These are phyloP conservation scores for Hibiscus trionum DNA, from an alignment of 345 rosid genomes.

Conservation along the genomic window DNA sequence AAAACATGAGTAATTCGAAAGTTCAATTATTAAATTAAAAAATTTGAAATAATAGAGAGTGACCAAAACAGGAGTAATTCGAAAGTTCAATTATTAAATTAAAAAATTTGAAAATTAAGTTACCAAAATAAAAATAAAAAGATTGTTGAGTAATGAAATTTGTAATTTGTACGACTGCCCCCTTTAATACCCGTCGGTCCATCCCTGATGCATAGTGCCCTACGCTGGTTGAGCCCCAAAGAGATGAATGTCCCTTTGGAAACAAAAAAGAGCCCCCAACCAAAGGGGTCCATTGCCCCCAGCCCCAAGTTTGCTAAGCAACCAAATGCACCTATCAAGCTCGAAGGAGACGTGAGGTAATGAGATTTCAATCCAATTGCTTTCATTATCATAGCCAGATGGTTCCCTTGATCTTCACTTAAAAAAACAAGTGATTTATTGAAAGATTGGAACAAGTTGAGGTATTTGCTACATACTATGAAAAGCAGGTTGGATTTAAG, in stretches of 20 bases:
- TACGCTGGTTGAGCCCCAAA: not conserved
- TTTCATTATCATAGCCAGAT: slow-evolving; percentile 1
- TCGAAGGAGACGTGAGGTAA: not conserved
- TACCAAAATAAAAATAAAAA: too few relatives aligned
- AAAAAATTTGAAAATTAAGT: too few relatives aligned
- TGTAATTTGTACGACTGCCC: too few relatives aligned
- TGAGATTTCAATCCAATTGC: not conserved
- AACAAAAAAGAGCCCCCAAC: not conserved
- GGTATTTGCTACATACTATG: not conserved
- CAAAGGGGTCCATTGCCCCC: not conserved
- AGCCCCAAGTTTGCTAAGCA: not conserved
- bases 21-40: too few relatives aligned
- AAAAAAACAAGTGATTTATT: not conserved
- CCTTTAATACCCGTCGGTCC: too few relatives aligned
- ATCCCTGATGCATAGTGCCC: too few relatives aligned
- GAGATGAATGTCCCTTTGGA: not conserved
- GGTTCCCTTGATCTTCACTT: not conserved
- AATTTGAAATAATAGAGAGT: too few relatives aligned
- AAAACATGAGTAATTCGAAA: too few relatives aligned
- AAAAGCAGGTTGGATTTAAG: not conserved
- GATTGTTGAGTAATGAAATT: too few relatives aligned
- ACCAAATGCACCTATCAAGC: not conserved
- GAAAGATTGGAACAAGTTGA: not conserved
- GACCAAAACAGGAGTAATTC: too few relatives aligned
- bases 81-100: too few relatives aligned